Evolutionary conservation across 2,329 filamentous ascomycete species (phyloP), one percentile per base, ranked within the genome.

Genomic region (Apiospora malaysiana): DNA sequence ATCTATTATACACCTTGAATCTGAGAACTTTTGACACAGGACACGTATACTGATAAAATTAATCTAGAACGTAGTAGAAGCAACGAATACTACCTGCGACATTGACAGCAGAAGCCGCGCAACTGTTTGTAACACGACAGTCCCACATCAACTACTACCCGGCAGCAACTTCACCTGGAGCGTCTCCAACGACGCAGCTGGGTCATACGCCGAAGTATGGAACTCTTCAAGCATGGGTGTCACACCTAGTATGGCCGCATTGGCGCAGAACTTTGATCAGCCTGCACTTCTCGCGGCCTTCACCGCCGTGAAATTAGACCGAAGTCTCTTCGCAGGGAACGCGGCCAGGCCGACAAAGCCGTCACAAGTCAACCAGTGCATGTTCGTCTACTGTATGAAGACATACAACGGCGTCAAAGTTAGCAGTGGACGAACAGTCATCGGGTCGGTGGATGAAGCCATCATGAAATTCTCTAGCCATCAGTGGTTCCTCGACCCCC

Each of bases 331-430:
- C 2, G n/a, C 16, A 21, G 14, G 51, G 2, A 10, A 37, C 3
- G 7, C 2, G 10, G 21, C 9, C 23, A 59, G 46, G 42, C 16
- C 68, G 46, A 27, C 69, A 23, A 18, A 49, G 12, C 32, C 72
- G 2, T 68, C 70, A 5, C 59, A 43, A 1, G 69, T 71, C 37
- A 70, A 70, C 40, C 23, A 68, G 37, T 73, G 72, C 45, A 32
- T 43, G n/a, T 59, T 73, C 21, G 25, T 47, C 45, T 47, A 72
- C 43, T 73, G 72, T 45, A 37, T 68, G 32, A 73, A 72, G 51
- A 72, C 69, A 10, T 73, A 73, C 66, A 68, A 69, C 37, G 27
- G 42, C 43, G 46, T 73, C 45, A 47, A 18, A 23, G 47, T 68
- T 43, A 49, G 16, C n/a, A 69, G 68, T 51, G 69, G 72, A 7